phyloP scores from a whole-genome alignment of 192 early-diverging fungal species.

The Funneliformis mosseae region DNA sequence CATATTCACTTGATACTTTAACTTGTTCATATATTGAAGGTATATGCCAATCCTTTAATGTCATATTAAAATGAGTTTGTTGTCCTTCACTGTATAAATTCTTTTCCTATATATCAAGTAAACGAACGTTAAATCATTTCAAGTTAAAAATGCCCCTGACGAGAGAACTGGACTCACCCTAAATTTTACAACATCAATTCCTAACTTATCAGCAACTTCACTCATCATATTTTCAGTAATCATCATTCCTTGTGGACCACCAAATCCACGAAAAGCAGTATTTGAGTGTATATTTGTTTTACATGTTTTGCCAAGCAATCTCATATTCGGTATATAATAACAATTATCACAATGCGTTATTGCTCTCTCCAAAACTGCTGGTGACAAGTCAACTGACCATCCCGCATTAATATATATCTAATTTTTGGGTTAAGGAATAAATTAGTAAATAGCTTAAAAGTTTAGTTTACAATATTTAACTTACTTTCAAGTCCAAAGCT shows the following conservation, averaged over 20 bases:
- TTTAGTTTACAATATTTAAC: neutral
- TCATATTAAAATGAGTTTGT: slow-evolving; percentile 71
- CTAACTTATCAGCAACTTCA: slow-evolving; percentile 75
- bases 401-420: slow-evolving; percentile 64
- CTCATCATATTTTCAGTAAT: slow-evolving; percentile 76
- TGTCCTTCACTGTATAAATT: slow-evolving; percentile 77
- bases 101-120: slow-evolving; percentile 36
- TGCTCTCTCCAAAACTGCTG: slow-evolving; percentile 72
- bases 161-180: slow-evolving; percentile 33
- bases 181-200: slow-evolving; percentile 61
- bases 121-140: neutral
- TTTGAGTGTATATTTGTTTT: slow-evolving; percentile 84
- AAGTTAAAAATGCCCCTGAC: too few relatives aligned
- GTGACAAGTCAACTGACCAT: slow-evolving; percentile 67
- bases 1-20: slow-evolving; percentile 54
- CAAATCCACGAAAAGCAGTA: slow-evolving; percentile 88
- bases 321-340: slow-evolving; percentile 74
- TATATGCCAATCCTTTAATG: slow-evolving; percentile 72
- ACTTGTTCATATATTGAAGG: slow-evolving; percentile 71
- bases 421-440: neutral
- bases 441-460: neutral
- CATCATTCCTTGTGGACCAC: slow-evolving; percentile 84
- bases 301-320: slow-evolving; percentile 69
- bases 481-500: slow-evolving; percentile 54
- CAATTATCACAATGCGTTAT: slow-evolving; percentile 78